Conservation (phyloP, 2,329 filamentous ascomycete genomes). For the Epichloe sp. region DNA sequence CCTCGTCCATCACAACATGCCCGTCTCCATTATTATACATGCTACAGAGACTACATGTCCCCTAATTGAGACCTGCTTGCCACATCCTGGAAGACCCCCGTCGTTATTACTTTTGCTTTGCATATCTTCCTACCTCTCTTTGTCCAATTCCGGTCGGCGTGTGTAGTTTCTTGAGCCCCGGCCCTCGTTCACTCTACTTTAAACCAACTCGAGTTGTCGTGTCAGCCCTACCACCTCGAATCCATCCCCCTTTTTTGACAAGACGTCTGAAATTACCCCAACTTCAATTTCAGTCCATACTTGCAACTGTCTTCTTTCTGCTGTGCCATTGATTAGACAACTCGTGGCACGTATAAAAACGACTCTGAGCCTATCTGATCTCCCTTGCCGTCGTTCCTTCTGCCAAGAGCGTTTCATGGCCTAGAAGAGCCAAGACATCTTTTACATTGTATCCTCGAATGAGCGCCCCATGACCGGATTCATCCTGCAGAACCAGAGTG, state of each 20-base stretch:
- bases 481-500: not conserved
- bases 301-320: not conserved
- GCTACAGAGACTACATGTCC: not conserved
- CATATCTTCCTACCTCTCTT: not conserved
- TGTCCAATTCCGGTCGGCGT: not conserved
- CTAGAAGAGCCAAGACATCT: not conserved
- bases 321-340: not conserved
- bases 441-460: not conserved
- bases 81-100: slow-evolving; percentile 2
- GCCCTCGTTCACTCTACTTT: slow-evolving; percentile 1
- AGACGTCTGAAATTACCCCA: not conserved
- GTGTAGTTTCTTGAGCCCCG: not conserved
- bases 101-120: not conserved
- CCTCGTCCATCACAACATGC: not conserved
- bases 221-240: slow-evolving; percentile 4
- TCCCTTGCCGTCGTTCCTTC: not conserved
- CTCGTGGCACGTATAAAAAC: not conserved
- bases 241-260: not conserved
- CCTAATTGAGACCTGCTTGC: not conserved
- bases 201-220: not conserved
- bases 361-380: not conserved
- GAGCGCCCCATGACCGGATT: not conserved
- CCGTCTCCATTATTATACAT: not conserved
- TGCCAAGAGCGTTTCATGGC: too few species aligned
- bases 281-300: not conserved